Evolutionary conservation across 2,329 filamentous ascomycete genomes (phyloP).

Genomic region (Calonectria hawksworthii): DNA sequence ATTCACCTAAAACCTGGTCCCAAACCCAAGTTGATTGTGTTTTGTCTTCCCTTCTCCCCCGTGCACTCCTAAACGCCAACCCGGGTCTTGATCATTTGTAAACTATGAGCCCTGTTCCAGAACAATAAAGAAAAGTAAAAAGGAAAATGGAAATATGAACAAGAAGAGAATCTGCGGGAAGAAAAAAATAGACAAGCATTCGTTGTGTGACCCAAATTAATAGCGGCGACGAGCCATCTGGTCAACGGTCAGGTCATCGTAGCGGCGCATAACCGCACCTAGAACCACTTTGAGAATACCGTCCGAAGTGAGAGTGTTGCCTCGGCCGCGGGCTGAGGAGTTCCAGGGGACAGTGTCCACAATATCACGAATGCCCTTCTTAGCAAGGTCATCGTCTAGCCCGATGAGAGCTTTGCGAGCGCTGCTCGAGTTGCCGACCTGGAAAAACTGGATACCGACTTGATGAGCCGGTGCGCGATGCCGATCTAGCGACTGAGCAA

Average conservation of each 20-base stretch:
- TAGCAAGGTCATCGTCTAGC: slow-evolving; percentile 79
- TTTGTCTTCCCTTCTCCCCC: not conserved
- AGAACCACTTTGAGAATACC: slow-evolving; percentile 86
- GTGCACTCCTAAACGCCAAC: not conserved
- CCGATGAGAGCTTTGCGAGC: slow-evolving; percentile 77
- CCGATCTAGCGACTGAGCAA: slow-evolving; percentile 79
- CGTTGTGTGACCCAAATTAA: not conserved
- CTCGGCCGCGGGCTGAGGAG: slow-evolving; percentile 57
- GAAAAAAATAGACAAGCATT: not conserved
- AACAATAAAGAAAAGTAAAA: not conserved
- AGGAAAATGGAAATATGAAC: not conserved
- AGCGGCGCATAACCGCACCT: slow-evolving; percentile 75
- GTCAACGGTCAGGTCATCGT: slow-evolving; percentile 49
- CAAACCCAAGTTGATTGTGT: no score
- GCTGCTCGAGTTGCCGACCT: slow-evolving; percentile 81
- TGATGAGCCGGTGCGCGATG: slow-evolving; percentile 82
- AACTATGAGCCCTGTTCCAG: no score
- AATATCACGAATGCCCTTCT: slow-evolving; percentile 81
- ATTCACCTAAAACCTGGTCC: no score
- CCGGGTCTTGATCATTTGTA: not conserved
- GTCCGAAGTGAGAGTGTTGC: slow-evolving; percentile 70
- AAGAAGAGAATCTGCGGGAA: not conserved
- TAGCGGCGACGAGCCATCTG: slow-evolving; percentile 18
- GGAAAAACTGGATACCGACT: slow-evolving; percentile 95
- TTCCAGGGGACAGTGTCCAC: slow-evolving; percentile 90